Base-by-base conservation (phyloP, 306 rosid genomes). In the Cicer yamashitae region DNA sequence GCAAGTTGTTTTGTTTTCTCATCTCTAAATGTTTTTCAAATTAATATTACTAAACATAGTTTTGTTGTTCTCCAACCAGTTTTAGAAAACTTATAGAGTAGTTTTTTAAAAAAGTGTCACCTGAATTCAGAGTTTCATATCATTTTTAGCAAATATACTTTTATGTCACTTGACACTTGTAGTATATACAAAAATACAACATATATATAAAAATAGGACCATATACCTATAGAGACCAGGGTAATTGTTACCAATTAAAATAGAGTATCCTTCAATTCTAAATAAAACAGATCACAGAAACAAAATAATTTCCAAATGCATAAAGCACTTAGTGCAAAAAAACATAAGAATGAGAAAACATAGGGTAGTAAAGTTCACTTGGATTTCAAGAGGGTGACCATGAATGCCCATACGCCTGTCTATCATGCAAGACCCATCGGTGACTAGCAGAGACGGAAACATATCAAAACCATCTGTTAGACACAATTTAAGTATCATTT, bases 361-460 rank as follows among this genome's bases (percentile, higher is more conserved):
- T 15, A 67, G 56, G 48, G 14, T 56, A 47, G 59, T 58, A 70
- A 22, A 34, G 61, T 92, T 89, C 81, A 94, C 99, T 79, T 94
- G 99, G 84, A 94, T 94, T 85, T 94, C 99, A 59, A 94, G 96
- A 68, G 99, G 99, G 73, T 94, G 99, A 14, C 97, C 99, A 74
- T 94, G 99, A 82, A 89, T 92, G 14, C 97, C 99, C 99, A 94
- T 94, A 43, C 97, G 86, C 54, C 99, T 90, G 83, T 92, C 99
- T 76, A 94, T 90, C 99, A 92, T 94, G 84, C 99, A 94, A 73
- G 99, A 94, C 40, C 97, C 99, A 75, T 94, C 99, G 1, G 97
- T 92, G 84, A 94, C 99, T 59, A 94, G 80, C 57, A 92, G 87
- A 34, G 97, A 91, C 38, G 99, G 99, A 81, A 94, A 94, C 97